Base-by-base conservation (phyloP, 805 yeast genomes). In the Lachancea nothofagi region DNA sequence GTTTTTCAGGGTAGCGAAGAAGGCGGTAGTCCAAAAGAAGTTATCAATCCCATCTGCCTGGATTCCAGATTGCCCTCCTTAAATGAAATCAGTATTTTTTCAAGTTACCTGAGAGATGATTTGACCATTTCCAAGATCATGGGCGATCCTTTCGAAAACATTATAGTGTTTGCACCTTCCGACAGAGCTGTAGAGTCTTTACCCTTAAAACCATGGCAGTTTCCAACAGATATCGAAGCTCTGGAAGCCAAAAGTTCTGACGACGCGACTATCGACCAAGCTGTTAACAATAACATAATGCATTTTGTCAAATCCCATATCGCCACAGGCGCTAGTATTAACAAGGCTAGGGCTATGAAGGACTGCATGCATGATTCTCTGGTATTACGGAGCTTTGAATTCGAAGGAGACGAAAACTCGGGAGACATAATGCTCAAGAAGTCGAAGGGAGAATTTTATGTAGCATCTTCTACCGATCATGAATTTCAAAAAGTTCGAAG, bases 201-300 rank as follows among this genome's bases (percentile, higher is more conserved):
- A 34, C 9, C 59, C 3, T 41, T 57, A 40, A 86, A 85, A 57
- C 95, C 95, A 15, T 87, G 95, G 95, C 80, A 81, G 54, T 86
- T 81, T 59, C 95, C 95, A 0, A 57, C 54, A 6, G 51, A 66
- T 4, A 65, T 76, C 12, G 67, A 66, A 17, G 34, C 26, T 5
- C 29, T 55, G 33, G 61, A 54, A 38, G 15, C 41, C 7, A 23
- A 26, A 5, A 55, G 57, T 1, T 51, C 54, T 17, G 53, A 59
- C 19, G 71, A 70, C 26, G 56, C 59, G 34, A 66, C 68, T 17
- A 70, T 72, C 32, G 87, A 80, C 40, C 59, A 64, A 22, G 62
- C 71, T 0, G 70, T 78, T 4, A 55, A 64, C 15, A 52, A 64
- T 12, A 86, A 86, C 57, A 59, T 81, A 25, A 59, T 70, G 39